A percentile compares a stretch with the other conserved stretches of the same genome.
These are phyloP conservation scores for Paramyrothecium sp. DNA, from an alignment of 2,329 filamentous ascomycete genomes.

Conservation along the genomic window DNA sequence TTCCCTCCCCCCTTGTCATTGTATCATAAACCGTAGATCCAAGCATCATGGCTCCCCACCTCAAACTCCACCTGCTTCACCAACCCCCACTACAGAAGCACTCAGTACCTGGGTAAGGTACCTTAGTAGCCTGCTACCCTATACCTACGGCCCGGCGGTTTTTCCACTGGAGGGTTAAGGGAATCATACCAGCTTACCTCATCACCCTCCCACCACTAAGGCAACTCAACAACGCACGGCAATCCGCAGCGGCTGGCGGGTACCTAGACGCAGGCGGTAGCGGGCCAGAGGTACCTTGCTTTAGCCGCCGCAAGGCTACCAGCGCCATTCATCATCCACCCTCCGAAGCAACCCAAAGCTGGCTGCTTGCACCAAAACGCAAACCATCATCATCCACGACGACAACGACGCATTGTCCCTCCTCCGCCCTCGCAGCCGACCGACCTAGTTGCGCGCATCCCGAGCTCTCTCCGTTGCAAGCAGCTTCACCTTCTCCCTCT, in stretches of 20 bases:
- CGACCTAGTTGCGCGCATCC: not conserved
- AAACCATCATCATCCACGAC: too few relatives aligned
- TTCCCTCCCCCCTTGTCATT: not conserved
- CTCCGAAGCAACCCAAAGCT: not conserved
- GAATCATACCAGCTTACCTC: too few relatives aligned
- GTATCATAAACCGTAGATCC: not conserved
- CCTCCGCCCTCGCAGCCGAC: too few relatives aligned
- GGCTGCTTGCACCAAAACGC: too few relatives aligned
- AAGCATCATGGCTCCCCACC: not conserved
- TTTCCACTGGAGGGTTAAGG: not conserved
- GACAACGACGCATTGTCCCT: too few relatives aligned
- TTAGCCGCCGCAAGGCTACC: not conserved
- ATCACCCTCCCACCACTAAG: too few relatives aligned
- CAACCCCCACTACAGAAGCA: not conserved
- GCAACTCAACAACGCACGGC: too few relatives aligned
- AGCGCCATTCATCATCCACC: constrained; percentile 1
- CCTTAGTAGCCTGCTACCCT: not conserved
- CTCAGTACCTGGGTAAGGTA: too few relatives aligned
- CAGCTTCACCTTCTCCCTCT: not conserved
- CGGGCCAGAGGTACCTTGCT: too few relatives aligned
- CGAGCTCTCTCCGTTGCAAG: not conserved
- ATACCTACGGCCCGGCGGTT: not conserved
- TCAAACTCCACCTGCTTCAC: not conserved
- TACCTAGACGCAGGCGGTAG: too few relatives aligned
- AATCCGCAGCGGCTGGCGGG: too few relatives aligned